Evolutionary conservation across 2,329 filamentous ascomycete species (phyloP).

Genomic region (Xylaria sp.): DNA sequence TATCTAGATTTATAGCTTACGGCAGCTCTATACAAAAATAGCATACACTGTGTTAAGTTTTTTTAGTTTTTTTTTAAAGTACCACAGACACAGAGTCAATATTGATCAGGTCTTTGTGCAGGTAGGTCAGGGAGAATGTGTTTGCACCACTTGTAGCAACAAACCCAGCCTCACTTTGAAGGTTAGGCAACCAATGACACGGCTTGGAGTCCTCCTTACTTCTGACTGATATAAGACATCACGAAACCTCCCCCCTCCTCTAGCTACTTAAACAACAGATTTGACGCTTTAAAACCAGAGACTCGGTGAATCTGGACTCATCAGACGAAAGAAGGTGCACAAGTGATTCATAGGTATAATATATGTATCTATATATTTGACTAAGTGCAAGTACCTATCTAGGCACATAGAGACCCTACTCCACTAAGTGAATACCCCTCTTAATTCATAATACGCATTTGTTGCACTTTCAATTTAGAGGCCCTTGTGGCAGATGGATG

Average conservation of each 20-base stretch:
- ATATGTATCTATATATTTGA: background rate
- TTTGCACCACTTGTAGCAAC: background rate
- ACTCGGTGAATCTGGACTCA: no score
- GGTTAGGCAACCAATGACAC: conserved; percentile 12
- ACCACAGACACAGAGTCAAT: background rate
- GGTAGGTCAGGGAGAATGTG: background rate
- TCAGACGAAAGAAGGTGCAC: background rate
- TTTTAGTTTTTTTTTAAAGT: no score
- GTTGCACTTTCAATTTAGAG: background rate
- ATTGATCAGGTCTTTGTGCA: background rate
- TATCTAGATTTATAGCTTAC: no score
- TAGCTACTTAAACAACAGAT: background rate
- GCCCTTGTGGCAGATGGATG: no score
- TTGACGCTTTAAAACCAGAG: no score
- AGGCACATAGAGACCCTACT: no score
- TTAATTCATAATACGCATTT: conserved; percentile 18
- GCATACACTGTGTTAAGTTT: no score
- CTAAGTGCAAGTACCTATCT: no score
- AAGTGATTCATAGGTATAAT: background rate
- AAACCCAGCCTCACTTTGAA: conserved; percentile 17
- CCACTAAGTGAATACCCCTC: background rate
- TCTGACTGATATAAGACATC: background rate
- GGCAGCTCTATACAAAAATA: no score
- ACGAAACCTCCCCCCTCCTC: background rate
- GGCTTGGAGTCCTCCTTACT: background rate